These are phyloP conservation scores for Viridothelium virens DNA, from an alignment of 495 filamentous ascomycete genomes.

Conservation along the genomic window DNA sequence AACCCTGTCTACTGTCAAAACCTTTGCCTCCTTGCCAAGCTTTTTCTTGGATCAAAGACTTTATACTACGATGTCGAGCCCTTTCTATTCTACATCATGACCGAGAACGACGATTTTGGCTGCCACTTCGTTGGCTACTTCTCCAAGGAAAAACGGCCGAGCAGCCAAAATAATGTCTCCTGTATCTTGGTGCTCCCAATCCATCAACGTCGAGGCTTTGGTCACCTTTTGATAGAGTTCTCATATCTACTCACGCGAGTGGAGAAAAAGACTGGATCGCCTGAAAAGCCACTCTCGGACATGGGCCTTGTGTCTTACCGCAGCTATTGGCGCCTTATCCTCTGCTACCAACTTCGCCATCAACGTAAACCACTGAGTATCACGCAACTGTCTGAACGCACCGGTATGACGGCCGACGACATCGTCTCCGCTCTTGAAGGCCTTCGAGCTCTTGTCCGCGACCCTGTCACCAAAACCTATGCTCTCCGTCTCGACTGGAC, in stretches of 20 bases:
- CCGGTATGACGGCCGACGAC: slow-evolving; percentile 93
- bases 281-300: slow-evolving; percentile 94
- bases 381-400: slow-evolving; percentile 75
- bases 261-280: slow-evolving; percentile 89
- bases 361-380: slow-evolving; percentile 49
- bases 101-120: slow-evolving; percentile 84
- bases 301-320: slow-evolving; percentile 96
- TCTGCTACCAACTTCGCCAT: slow-evolving; percentile 45
- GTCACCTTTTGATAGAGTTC: slow-evolving; percentile 93
- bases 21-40: slow-evolving; percentile 87
- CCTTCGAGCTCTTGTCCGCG: slow-evolving; percentile 76
- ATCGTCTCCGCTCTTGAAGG: slow-evolving; percentile 89
- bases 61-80: slow-evolving; percentile 98
- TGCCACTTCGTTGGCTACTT: slow-evolving; percentile 99
- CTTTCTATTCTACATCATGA: slow-evolving; percentile 97
- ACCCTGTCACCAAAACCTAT: slow-evolving; percentile 80
- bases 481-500: slow-evolving; percentile 76
- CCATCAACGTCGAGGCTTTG: slow-evolving; percentile 94
- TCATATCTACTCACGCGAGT: slow-evolving; percentile 91
- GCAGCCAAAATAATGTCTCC: slow-evolving; percentile 91
- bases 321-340: slow-evolving; percentile 86
- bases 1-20: slow-evolving; percentile 98
- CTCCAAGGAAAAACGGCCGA: slow-evolving; percentile 96
- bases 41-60: slow-evolving; percentile 95
- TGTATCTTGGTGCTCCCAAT: slow-evolving; percentile 95